Base-by-base conservation (phyloP, 2,329 filamentous ascomycete genomes). In the Aspergillus sp. region DNA sequence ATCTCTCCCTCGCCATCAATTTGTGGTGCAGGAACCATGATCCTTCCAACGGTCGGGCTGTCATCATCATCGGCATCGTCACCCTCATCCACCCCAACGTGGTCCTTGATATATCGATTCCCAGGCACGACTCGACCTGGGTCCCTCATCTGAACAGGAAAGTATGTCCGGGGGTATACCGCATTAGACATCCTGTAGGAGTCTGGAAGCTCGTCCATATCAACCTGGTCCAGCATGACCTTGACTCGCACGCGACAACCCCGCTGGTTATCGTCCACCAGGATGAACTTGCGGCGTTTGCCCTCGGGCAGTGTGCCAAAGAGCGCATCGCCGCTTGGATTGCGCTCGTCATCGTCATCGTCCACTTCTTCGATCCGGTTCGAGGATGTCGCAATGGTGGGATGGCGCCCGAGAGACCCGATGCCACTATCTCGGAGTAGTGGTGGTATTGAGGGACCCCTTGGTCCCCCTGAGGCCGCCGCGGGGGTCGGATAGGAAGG, bases 171-270 rank as follows among this genome's bases (percentile, higher is more conserved):
- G 8, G 93, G 94, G 71, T 89, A 98, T 2, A 98, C 93, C 9
- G 91, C 92, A 69, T 94, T 94, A 58, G 86, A 87, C 78, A 92
- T 92, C 67, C 94, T 91, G 80, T 97, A 97, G 15, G 91, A 95
- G 76, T 98, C 94, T 1, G 94, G 94, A 72, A 98, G 96, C 77
- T 98, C 94, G 71, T 93, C 90, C 80, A 95, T 96, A 74, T 97
- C 90, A 68, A 97, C 92, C 48, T 89, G 88, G 72, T 97, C 92
- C n/a, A 99, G 87, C 64, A 91, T 95, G 55, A 97, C 93, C 63
- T 93, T 90, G 49, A 98, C 93, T 15, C 94, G 89, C 1, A 97
- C 88, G 45, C 92, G 87, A 54, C 87, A 89, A 55, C 89, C 90
- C 38, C 91, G 89, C 63, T 92, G 90, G 55, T 87, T 88, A 75